Conservation (phyloP, 164 flowering plant species). For the Umbellularia californica region DNA sequence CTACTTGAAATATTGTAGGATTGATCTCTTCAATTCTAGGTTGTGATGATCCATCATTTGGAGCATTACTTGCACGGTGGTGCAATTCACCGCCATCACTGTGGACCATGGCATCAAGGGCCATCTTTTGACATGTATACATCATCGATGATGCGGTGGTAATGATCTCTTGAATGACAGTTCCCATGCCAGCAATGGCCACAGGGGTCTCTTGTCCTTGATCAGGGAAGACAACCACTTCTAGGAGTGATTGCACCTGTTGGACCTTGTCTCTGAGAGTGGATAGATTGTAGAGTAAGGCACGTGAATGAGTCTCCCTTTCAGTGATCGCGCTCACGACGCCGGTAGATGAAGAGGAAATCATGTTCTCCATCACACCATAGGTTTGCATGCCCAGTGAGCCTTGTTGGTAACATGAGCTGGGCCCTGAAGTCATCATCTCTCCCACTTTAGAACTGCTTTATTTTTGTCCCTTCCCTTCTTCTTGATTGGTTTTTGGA, state of each 20-base stretch:
- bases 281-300: constrained; percentile 49
- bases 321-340: constrained; percentile 6
- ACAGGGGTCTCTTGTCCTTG: constrained; percentile 27
- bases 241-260: constrained; percentile 44
- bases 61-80: neutral
- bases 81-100: neutral
- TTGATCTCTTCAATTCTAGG: neutral
- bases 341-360: constrained; percentile 10
- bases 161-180: constrained; percentile 54
- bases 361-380: constrained; percentile 14
- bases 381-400: constrained; percentile 25
- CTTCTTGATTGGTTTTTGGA: neutral
- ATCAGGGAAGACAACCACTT: constrained; percentile 25
- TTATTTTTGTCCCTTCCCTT: neutral
- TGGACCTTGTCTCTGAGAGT: constrained; percentile 53
- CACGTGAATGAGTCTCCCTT: constrained; percentile 16
- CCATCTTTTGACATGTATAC: constrained; percentile 59
- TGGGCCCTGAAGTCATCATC: constrained; percentile 26
- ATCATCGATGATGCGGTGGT: constrained; percentile 63
- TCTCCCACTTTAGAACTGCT: neutral
- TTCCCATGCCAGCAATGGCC: constrained; percentile 35
- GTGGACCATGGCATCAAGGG: neutral
- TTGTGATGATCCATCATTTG: neutral
- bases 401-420: constrained; percentile 24
- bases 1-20: constrained; percentile 4